Evolutionary conservation across 78 protist species (phyloP).

Genomic region (Pirum gemmata): DNA sequence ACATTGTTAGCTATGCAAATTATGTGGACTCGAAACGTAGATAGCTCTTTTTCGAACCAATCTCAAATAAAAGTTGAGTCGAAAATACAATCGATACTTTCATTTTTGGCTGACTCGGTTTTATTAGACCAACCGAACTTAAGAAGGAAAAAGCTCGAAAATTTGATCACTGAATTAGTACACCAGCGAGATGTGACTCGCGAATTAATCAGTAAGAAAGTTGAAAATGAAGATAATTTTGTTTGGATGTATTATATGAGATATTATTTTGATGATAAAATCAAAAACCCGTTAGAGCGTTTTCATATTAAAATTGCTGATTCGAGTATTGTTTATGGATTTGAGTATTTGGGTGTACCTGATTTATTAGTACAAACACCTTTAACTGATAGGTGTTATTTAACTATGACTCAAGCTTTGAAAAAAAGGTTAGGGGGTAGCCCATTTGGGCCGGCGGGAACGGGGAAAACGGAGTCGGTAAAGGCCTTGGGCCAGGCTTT

Average conservation of each 20-base stretch:
- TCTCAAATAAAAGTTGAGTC: conserved; percentile 28
- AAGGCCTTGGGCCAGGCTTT: conserved; percentile 85
- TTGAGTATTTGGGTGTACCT: conserved; percentile 92
- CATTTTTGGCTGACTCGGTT: conserved; percentile 69
- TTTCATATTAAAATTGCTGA: too few relatives aligned
- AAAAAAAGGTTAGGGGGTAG: conserved; percentile 85
- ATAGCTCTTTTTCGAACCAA: neutral
- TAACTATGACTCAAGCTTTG: conserved; percentile 87
- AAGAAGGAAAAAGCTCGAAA: conserved; percentile 76
- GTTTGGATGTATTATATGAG: conserved; percentile 88
- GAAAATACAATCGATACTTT: conserved; percentile 43
- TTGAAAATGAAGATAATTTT: conserved; percentile 51
- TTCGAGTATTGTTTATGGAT: conserved; percentile 73
- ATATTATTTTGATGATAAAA: too few relatives aligned
- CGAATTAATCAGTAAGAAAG: too few relatives aligned
- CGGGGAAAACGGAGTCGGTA: conserved; percentile 97
- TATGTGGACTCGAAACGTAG: conserved; percentile 57
- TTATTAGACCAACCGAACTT: conserved; percentile 52
- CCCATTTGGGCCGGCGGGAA: conserved; percentile 98
- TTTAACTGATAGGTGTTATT: conserved; percentile 81
- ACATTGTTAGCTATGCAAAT: conserved; percentile 60
- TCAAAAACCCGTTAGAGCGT: too few relatives aligned
- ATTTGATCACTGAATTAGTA: conserved; percentile 72
- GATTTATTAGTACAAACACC: conserved; percentile 93
- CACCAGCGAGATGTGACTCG: conserved; percentile 82